These are phyloP conservation scores for Cadophora gregata DNA, from an alignment of 2,329 filamentous ascomycete species.

Conservation along the genomic window DNA sequence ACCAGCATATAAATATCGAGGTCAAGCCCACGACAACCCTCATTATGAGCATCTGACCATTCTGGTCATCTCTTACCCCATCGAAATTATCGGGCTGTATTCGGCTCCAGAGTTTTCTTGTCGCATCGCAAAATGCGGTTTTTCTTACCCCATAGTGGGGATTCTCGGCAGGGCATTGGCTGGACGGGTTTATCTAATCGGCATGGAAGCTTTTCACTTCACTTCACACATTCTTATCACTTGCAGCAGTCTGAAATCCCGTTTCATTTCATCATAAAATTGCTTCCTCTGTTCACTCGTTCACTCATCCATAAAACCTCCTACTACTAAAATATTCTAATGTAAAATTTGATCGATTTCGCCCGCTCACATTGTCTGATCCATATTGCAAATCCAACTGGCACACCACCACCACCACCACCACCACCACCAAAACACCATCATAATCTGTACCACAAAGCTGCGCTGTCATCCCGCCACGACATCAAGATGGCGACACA, in stretches of 20 bases:
- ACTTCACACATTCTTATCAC: background rate
- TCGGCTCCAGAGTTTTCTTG: slow-evolving; percentile 11
- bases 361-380: background rate
- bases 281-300: background rate
- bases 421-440: too few species aligned
- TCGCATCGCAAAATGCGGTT: background rate
- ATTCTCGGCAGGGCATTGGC: background rate
- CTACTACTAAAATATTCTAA: background rate
- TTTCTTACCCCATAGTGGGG: slow-evolving; percentile 10
- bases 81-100: background rate
- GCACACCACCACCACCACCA: background rate
- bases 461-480: background rate
- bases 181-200: background rate
- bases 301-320: background rate
- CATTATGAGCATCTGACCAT: background rate
- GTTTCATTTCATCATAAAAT: background rate
- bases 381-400: background rate
- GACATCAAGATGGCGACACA: slow-evolving; percentile 35
- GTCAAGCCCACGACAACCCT: background rate
- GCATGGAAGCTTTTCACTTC: slow-evolving; percentile 1
- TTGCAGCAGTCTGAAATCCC: background rate
- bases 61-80: background rate
- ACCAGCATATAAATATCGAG: too few species aligned
- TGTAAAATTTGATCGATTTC: background rate
- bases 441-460: background rate